These are phyloP conservation scores for Trichoderma asperellum DNA, from an alignment of 2,329 filamentous ascomycete genomes.

Conservation along the genomic window DNA sequence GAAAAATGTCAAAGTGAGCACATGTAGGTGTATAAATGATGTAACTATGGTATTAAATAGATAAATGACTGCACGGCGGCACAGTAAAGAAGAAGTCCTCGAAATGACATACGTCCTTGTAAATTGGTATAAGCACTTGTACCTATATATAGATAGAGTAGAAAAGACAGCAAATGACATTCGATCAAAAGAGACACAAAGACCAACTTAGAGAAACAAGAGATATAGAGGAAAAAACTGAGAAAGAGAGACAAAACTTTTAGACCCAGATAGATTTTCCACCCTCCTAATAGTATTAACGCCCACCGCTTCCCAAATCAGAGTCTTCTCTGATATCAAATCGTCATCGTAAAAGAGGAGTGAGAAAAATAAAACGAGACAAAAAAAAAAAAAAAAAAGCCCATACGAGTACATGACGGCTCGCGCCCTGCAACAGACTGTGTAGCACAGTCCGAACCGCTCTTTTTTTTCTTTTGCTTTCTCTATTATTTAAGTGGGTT, in stretches of 20 bases:
- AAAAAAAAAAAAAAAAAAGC: not conserved
- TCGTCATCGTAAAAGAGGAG: constrained; percentile 3
- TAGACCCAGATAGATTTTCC: constrained; percentile 22
- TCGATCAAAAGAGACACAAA: not conserved
- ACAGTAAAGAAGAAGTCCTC: not conserved
- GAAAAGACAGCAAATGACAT: not conserved
- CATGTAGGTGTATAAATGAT: not conserved
- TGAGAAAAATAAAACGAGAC: not conserved
- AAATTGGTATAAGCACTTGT: constrained; percentile 1
- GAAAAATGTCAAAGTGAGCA: not conserved
- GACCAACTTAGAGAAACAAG: constrained; percentile 14
- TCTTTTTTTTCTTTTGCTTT: not conserved
- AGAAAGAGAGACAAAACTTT: constrained; percentile 37
- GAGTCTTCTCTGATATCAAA: constrained; percentile 25
- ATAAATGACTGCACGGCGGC: not conserved
- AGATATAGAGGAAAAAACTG: constrained; percentile 30
- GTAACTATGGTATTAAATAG: no score
- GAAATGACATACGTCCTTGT: not conserved
- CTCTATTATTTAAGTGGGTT: not conserved
- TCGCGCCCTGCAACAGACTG: constrained; percentile 24
- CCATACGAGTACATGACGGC: constrained; percentile 24
- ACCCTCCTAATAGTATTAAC: constrained; percentile 34
- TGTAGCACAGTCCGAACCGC: constrained; percentile 7
- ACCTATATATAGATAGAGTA: constrained; percentile 7
- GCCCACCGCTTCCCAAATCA: constrained; percentile 38